Evolutionary conservation across 495 filamentous ascomycete species (phyloP), one percentile per base, ranked within the genome.

Genomic region (Neohortaea acidophila): DNA sequence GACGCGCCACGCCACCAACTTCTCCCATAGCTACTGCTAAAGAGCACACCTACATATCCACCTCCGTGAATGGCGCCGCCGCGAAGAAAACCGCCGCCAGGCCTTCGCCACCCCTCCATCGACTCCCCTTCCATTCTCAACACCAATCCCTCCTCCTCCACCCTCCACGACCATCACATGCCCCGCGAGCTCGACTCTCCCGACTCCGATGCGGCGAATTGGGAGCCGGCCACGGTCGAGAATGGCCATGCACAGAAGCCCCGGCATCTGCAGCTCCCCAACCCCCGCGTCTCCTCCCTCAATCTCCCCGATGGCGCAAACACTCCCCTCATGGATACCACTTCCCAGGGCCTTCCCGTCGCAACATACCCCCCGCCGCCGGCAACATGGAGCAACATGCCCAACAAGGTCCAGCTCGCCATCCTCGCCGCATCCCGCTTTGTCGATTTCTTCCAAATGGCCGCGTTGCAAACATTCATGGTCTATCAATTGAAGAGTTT

Each of bases 401-500:
- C 53, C 1, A 49, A 53, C 36, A 68, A 68, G 43, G 47, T 53
- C 33, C 65, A 68, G 48, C 40, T 68, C 8, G 52, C 55, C 45
- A 64, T 68, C 34, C 56, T 68, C n/a, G 58, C 60, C 25, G 36
- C 61, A 14, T 62, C 57, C n/a, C 65, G 65, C 19, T 59, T 68
- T 15, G 64, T 64, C 40, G 65, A 68, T 44, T 65, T 65, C 40
- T 56, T 65, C 34, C 61, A 64, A 52, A 58, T 64, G 41, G 60
- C 62, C 12, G 59, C 59, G 36, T 33, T 65, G 33, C 50, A 63
- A 33, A 59, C 51, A 39, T 86, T 84, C 57, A 79, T 86, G 75
- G 82, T 63, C 48, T 56, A 65, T 31, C 56, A 65, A 45, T 49
- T 65, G 11, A 51, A 51, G 30, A 38, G 44, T 3, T 53, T 63